Evolutionary conservation across 176 grass and related monocot species (phyloP).

Genomic region (Aegilops bicornis): DNA sequence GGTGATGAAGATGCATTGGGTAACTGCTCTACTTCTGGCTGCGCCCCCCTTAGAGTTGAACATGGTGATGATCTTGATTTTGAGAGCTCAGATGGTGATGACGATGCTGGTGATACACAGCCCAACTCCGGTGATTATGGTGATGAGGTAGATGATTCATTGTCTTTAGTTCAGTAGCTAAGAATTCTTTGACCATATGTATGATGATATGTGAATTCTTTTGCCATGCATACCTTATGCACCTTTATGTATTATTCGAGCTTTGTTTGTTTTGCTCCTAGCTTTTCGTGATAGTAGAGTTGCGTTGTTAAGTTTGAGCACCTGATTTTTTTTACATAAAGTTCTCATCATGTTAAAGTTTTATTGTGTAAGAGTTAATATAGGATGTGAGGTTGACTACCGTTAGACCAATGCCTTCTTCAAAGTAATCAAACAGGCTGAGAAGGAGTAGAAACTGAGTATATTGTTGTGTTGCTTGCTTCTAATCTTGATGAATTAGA

Average conservation of each 20-base stretch:
- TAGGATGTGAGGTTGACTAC: not conserved
- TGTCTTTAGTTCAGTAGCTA: not conserved
- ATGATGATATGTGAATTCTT: not conserved
- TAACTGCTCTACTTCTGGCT: conserved; percentile 25
- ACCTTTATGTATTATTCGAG: not conserved
- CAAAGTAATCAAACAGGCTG: not conserved
- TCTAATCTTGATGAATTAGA: not conserved
- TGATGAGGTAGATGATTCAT: conserved; percentile 6
- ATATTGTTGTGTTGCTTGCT: not conserved
- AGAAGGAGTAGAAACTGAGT: not conserved
- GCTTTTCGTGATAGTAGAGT: not conserved
- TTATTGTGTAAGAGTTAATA: not conserved
- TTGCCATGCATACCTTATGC: not conserved
- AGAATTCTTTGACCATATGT: not conserved
- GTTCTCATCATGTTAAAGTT: not conserved
- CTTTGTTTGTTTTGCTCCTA: not conserved
- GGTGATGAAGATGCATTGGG: conserved; percentile 27
- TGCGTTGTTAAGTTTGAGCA: not conserved
- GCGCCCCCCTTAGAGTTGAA: conserved; percentile 1
- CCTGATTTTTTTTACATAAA: not conserved
- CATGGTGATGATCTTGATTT: not conserved
- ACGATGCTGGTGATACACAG: not conserved
- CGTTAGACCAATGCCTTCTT: not conserved
- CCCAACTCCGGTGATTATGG: not conserved
- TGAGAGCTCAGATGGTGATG: not conserved